phyloP scores from a whole-genome alignment of 768 basidiomycete genomes.

The Pleurotus salmoneostramineus region DNA sequence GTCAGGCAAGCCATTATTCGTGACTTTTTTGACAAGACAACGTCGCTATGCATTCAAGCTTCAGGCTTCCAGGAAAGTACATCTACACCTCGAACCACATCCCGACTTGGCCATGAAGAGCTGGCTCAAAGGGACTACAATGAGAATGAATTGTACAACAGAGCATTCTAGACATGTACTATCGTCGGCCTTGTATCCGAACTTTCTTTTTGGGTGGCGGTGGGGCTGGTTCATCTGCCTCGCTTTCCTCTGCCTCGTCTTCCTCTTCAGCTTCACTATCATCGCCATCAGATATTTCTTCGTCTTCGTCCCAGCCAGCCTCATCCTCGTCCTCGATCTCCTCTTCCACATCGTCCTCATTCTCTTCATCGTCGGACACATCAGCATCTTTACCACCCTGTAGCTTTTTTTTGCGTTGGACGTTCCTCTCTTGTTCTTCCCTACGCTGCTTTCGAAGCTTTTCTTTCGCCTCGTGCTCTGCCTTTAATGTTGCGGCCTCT shows the following conservation, averaged over 20 bases:
- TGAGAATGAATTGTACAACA: too few species aligned
- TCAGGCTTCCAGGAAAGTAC: too few species aligned
- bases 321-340: constrained; percentile 40
- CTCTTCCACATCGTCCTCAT: constrained; percentile 25
- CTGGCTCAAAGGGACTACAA: too few species aligned
- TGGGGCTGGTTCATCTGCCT: constrained; percentile 14
- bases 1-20: not conserved
- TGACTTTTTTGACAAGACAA: not conserved
- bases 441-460: constrained; percentile 72
- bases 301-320: constrained; percentile 26
- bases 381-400: constrained; percentile 23
- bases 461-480: constrained; percentile 74
- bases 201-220: constrained; percentile 50
- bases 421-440: constrained; percentile 90
- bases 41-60: too few species aligned
- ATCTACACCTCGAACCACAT: too few species aligned
- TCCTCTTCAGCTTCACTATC: constrained; percentile 23
- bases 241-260: constrained; percentile 51
- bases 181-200: constrained; percentile 47
- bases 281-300: constrained; percentile 45
- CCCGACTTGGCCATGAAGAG: too few species aligned
- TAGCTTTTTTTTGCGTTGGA: constrained; percentile 66
- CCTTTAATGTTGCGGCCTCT: constrained; percentile 61
- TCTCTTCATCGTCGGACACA: constrained; percentile 31
- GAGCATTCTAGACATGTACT: not conserved